Conservation (phyloP, 192 early-diverging fungal species). For the Umbelopsis ramanniana region DNA sequence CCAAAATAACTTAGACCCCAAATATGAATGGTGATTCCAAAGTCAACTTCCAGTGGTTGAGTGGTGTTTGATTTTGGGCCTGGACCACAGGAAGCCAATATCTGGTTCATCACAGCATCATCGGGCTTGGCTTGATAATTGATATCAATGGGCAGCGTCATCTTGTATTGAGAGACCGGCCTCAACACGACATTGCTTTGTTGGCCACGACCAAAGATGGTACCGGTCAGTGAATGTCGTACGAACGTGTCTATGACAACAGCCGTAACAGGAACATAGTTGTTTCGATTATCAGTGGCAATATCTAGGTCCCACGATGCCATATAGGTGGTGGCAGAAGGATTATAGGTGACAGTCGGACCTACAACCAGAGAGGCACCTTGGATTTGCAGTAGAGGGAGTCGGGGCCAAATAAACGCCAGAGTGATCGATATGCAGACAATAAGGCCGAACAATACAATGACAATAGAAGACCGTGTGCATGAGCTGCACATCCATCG, state of each 20-base stretch:
- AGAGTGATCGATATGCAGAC: neutral
- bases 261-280: neutral
- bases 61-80: constrained; percentile 9
- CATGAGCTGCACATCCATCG: neutral
- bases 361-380: neutral
- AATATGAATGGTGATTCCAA: constrained; percentile 39
- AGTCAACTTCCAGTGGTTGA: constrained; percentile 31
- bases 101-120: neutral
- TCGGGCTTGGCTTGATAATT: constrained; percentile 1
- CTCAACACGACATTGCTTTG: neutral
- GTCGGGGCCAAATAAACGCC: constrained; percentile 11
- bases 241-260: constrained; percentile 3
- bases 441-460: neutral
- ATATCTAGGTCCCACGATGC: neutral
- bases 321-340: neutral
- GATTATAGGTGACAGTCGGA: neutral
- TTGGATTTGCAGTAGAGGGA: constrained; percentile 3
- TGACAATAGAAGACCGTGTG: constrained; percentile 1
- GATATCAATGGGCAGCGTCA: neutral
- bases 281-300: constrained; percentile 3
- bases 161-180: neutral
- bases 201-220: neutral
- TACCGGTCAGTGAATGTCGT: neutral
- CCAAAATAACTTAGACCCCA: constrained; percentile 37
- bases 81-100: neutral